Evolutionary conservation across 805 yeast genomes (phyloP).

Genomic region (Saccharomycopsis olivae): DNA sequence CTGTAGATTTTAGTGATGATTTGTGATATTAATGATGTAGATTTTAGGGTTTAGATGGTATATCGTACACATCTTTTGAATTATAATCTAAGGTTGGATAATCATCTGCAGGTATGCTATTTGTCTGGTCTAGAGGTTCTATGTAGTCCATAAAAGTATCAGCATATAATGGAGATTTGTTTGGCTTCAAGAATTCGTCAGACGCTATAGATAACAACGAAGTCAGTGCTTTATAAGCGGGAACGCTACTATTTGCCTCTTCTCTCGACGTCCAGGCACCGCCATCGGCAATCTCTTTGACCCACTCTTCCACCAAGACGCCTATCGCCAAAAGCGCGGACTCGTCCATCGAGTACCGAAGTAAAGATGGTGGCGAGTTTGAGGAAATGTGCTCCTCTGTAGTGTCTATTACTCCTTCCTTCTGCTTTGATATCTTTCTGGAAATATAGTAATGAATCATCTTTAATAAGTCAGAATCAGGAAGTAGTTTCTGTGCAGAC

Average conservation of each 20-base stretch:
- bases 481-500: neutral
- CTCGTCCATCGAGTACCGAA: conserved; percentile 14
- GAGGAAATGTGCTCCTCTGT: no score
- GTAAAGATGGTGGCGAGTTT: no score
- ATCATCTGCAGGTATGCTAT: neutral
- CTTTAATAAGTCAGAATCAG: conserved; percentile 10
- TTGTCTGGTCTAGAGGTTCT: neutral
- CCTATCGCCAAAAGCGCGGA: conserved; percentile 17
- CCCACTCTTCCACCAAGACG: conserved; percentile 13
- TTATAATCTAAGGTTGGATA: no score
- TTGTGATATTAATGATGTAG: no score
- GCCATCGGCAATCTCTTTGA: conserved; percentile 7
- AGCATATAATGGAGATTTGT: neutral
- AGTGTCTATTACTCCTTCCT: neutral
- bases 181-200: neutral
- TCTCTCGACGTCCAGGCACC: no score
- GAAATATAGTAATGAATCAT: conserved; percentile 14
- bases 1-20: no score
- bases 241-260: no score
- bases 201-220: no score
- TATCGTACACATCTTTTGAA: no score
- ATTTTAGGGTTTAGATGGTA: no score
- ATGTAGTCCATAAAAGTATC: neutral
- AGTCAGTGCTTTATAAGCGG: no score
- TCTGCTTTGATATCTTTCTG: neutral